A percentile compares a stretch with the other conserved stretches of the same genome.
phyloP scores from a whole-genome alignment of 768 basidiomycete species.

The Boletus rubescentipes region DNA sequence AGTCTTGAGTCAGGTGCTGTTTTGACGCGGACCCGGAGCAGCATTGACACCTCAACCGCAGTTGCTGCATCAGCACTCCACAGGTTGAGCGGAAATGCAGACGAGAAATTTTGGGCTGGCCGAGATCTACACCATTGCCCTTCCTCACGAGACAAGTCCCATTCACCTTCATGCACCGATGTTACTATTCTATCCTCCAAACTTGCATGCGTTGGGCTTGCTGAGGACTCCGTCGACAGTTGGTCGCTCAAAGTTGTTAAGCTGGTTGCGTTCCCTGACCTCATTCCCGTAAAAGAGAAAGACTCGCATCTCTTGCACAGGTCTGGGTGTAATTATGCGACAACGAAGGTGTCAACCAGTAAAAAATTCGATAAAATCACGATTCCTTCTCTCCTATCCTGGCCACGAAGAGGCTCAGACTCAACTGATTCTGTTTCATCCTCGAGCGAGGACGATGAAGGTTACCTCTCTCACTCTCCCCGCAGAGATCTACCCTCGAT shows the following conservation, averaged over 20 bases:
- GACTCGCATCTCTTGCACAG: slow-evolving; percentile 6
- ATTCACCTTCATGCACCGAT: slow-evolving; percentile 55
- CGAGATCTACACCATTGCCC: slow-evolving; percentile 10
- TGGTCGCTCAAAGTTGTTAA: slow-evolving; percentile 81
- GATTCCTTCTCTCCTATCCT: slow-evolving; percentile 23
- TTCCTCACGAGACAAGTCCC: slow-evolving; percentile 40
- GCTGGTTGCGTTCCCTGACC: slow-evolving; percentile 72
- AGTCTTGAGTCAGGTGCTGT: slow-evolving; percentile 41
- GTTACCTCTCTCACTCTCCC: slow-evolving; percentile 63
- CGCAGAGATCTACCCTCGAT: slow-evolving; percentile 35
- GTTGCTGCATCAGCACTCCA: slow-evolving; percentile 8
- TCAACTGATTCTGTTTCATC: slow-evolving; percentile 29
- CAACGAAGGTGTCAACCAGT: slow-evolving; percentile 3
- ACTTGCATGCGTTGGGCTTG: slow-evolving; percentile 73
- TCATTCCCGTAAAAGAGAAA: slow-evolving; percentile 44
- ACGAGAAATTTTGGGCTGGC: slow-evolving; percentile 1
- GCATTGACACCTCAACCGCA: slow-evolving; percentile 34
- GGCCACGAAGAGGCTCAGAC: slow-evolving; percentile 21
- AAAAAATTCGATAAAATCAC: slow-evolving; percentile 13
- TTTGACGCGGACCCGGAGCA: slow-evolving; percentile 48
- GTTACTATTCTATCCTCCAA: slow-evolving; percentile 68
- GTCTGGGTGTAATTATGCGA: background rate
- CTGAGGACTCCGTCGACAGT: slow-evolving; percentile 62
- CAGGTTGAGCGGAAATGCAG: slow-evolving; percentile 1
- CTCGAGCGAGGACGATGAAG: slow-evolving; percentile 42